These are phyloP conservation scores for Remersonia thermophila DNA, from an alignment of 2,329 filamentous ascomycete species.

Conservation along the genomic window DNA sequence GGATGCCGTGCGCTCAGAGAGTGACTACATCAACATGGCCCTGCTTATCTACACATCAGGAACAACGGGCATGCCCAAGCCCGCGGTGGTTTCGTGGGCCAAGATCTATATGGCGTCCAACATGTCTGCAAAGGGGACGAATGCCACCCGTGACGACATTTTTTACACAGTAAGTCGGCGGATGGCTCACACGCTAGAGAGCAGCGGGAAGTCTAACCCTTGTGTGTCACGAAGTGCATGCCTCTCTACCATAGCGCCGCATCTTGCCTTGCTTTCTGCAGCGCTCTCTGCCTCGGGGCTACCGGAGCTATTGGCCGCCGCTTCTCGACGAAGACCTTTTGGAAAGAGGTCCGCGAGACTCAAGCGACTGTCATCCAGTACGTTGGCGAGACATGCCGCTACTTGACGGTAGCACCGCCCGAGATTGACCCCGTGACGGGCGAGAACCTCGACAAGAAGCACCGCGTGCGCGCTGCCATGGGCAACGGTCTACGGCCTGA, in stretches of 20 bases:
- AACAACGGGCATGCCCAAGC: slow-evolving; percentile 74
- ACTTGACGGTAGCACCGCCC: slow-evolving; percentile 57
- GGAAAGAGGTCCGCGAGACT: slow-evolving; percentile 58
- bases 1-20: slow-evolving; percentile 41
- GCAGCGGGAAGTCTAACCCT: not conserved
- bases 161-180: slow-evolving; percentile 54
- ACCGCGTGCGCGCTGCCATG: slow-evolving; percentile 59
- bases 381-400: slow-evolving; percentile 76
- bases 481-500: slow-evolving; percentile 79
- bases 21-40: slow-evolving; percentile 45
- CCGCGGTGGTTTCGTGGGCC: slow-evolving; percentile 59
- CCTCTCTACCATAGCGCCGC: slow-evolving; percentile 80
- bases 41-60: slow-evolving; percentile 77
- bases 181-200: no score
- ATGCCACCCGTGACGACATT: slow-evolving; percentile 46
- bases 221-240: slow-evolving; percentile 50
- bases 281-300: slow-evolving; percentile 45
- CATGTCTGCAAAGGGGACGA: slow-evolving; percentile 43
- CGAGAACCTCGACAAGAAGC: slow-evolving; percentile 56
- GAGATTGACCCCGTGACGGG: slow-evolving; percentile 51
- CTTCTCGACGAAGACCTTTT: slow-evolving; percentile 67
- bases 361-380: slow-evolving; percentile 71
- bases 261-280: slow-evolving; percentile 52
- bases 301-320: slow-evolving; percentile 62
- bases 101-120: slow-evolving; percentile 46